These are phyloP conservation scores for Lasiosphaeria ovina DNA, from an alignment of 495 filamentous ascomycete species.

Conservation along the genomic window DNA sequence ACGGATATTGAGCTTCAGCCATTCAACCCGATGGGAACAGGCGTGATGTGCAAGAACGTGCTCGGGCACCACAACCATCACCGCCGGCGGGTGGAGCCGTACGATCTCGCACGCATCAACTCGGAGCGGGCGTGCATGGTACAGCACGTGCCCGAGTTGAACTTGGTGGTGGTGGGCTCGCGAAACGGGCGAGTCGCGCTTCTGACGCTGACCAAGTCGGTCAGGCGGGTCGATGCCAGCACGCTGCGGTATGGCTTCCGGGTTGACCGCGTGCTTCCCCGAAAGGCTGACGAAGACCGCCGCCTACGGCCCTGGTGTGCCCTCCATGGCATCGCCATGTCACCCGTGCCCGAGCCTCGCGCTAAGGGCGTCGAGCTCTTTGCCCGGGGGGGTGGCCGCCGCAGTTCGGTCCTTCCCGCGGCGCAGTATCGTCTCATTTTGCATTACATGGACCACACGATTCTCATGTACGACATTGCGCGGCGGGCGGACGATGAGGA, in stretches of 20 bases:
- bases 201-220: conserved; percentile 63
- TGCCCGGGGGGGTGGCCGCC: conserved; percentile 26
- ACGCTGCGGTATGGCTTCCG: conserved; percentile 38
- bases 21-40: conserved; percentile 36
- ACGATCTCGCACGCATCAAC: conserved; percentile 34
- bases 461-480: conserved; percentile 77
- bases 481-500: conserved; percentile 18
- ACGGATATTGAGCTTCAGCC: conserved; percentile 58
- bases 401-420: conserved; percentile 12
- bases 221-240: conserved; percentile 31
- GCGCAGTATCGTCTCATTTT: conserved; percentile 67
- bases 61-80: conserved; percentile 50
- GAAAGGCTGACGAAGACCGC: conserved; percentile 34
- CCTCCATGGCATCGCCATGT: conserved; percentile 44
- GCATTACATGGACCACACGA: conserved; percentile 69
- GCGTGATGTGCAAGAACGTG: conserved; percentile 43
- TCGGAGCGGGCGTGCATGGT: conserved; percentile 76
- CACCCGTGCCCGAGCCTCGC: conserved; percentile 49
- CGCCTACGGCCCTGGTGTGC: conserved; percentile 37
- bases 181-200: conserved; percentile 73
- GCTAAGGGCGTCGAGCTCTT: conserved; percentile 37
- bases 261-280: conserved; percentile 45
- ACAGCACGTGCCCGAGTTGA: conserved; percentile 72
- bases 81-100: conserved; percentile 36
- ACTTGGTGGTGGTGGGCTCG: conserved; percentile 69